phyloP scores from a whole-genome alignment of 129 eudicot genomes.

The Pulicaria dysenterica region DNA sequence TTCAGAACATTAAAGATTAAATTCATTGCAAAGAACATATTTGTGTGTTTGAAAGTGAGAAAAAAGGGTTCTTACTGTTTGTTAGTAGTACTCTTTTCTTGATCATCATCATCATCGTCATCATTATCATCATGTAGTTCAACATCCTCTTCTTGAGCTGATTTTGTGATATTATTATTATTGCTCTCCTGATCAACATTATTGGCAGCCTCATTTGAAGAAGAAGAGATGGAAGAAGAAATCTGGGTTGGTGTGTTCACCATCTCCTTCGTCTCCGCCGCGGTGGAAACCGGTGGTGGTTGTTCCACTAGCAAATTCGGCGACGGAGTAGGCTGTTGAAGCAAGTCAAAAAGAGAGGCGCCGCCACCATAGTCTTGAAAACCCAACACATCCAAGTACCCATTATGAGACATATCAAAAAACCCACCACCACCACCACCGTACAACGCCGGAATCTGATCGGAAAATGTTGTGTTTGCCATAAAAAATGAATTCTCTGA shows the following conservation, averaged over 20 bases:
- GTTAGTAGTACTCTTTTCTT: slow-evolving; percentile 55
- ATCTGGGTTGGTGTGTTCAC: slow-evolving; percentile 73
- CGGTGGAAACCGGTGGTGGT: slow-evolving; percentile 38
- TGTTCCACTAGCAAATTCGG: slow-evolving; percentile 21
- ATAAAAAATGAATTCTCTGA: slow-evolving; percentile 20
- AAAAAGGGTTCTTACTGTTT: slow-evolving; percentile 53
- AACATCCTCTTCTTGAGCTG: slow-evolving; percentile 42
- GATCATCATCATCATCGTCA: slow-evolving; percentile 35
- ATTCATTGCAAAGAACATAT: neutral
- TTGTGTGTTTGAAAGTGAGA: slow-evolving; percentile 13
- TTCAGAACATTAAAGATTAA: neutral
- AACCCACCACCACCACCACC: slow-evolving; percentile 31
- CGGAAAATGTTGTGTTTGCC: slow-evolving; percentile 49
- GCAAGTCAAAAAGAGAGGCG: slow-evolving; percentile 52
- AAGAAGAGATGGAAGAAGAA: slow-evolving; percentile 71
- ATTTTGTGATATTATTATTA: slow-evolving; percentile 13
- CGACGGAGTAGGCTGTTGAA: slow-evolving; percentile 34
- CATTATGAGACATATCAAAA: slow-evolving; percentile 43
- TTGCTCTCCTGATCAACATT: slow-evolving; percentile 52
- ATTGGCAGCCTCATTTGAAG: slow-evolving; percentile 62
- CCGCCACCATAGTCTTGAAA: slow-evolving; percentile 43
- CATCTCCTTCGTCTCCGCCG: slow-evolving; percentile 53
- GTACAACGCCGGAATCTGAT: slow-evolving; percentile 47
- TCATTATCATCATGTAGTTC: slow-evolving; percentile 25
- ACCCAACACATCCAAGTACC: slow-evolving; percentile 54